Conservation (phyloP, 495 filamentous ascomycete species). For the Lindgomyces ingoldianus region DNA sequence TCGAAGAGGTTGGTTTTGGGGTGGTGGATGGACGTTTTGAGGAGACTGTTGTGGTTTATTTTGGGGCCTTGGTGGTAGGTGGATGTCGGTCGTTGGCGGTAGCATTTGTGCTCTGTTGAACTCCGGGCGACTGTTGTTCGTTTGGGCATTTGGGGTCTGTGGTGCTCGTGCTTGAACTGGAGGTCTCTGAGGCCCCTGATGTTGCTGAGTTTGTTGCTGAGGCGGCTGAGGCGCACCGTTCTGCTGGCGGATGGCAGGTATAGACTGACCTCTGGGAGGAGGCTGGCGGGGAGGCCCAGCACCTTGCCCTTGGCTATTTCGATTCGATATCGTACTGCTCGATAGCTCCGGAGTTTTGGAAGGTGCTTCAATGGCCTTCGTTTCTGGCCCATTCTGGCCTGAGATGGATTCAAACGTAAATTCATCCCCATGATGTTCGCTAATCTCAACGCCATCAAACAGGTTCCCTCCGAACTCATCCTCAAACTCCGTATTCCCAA, state of each 20-base stretch:
- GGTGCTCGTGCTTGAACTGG: slow-evolving; percentile 22
- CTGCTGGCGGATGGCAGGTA: slow-evolving; percentile 37
- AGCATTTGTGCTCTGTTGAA: slow-evolving; percentile 11
- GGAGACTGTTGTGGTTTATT: slow-evolving; percentile 3
- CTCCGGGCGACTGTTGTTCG: slow-evolving; percentile 16
- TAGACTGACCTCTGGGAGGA: slow-evolving; percentile 38
- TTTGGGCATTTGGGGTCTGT: slow-evolving; percentile 28
- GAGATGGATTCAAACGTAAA: slow-evolving; percentile 20
- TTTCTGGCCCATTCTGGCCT: neutral
- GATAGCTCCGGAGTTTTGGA: slow-evolving; percentile 6
- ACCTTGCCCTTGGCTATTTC: slow-evolving; percentile 21
- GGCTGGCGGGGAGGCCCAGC: slow-evolving; percentile 25
- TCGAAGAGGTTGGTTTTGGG: slow-evolving; percentile 10
- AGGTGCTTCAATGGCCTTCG: slow-evolving; percentile 5
- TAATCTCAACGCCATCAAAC: slow-evolving; percentile 45
- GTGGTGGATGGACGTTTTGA: neutral
- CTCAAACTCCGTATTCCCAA: slow-evolving; percentile 48
- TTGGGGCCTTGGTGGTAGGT: slow-evolving; percentile 24
- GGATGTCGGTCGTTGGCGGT: slow-evolving; percentile 27
- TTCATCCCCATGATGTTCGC: slow-evolving; percentile 25
- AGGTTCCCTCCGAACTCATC: slow-evolving; percentile 70
- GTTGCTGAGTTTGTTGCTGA: slow-evolving; percentile 30
- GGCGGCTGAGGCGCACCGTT: slow-evolving; percentile 33
- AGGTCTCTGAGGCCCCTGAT: slow-evolving; percentile 25
- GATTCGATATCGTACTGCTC: slow-evolving; percentile 9